Percentiles rank a stretch among this genome's conserved stretches.
Evolutionary conservation across 2,329 filamentous ascomycete genomes (phyloP).

Genomic region (Aphanocladium album): DNA sequence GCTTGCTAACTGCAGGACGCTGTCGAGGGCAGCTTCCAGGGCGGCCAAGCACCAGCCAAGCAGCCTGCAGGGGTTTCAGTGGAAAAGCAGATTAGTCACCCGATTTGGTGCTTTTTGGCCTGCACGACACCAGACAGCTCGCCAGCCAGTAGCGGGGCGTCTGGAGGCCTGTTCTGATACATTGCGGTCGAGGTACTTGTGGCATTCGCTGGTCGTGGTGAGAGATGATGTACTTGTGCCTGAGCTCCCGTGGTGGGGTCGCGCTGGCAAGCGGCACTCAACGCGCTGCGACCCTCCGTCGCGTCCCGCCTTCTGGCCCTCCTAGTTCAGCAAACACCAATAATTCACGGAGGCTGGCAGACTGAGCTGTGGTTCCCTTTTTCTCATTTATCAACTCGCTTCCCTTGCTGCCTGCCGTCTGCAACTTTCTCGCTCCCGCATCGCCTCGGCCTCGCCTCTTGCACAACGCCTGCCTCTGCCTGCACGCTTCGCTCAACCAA

Average conservation of each 20-base stretch:
- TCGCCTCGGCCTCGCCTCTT: background rate
- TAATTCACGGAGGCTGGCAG: conserved; percentile 3
- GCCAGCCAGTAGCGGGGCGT: background rate
- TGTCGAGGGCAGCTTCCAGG: background rate
- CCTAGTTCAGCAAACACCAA: conserved; percentile 11
- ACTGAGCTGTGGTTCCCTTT: background rate
- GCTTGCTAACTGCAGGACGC: background rate
- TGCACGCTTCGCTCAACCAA: background rate
- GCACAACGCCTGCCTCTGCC: background rate
- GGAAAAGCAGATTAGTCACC: conserved; percentile 14
- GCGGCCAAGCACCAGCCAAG: background rate
- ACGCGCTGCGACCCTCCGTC: conserved; percentile 24
- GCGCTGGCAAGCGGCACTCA: conserved; percentile 22
- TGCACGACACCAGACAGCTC: background rate
- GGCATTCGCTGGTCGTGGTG: too few relatives aligned
- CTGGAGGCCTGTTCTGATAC: too few relatives aligned
- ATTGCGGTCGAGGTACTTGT: too few relatives aligned
- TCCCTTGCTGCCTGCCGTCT: background rate
- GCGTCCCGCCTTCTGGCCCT: conserved; percentile 20
- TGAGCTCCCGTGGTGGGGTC: background rate
- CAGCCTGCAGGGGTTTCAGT: background rate
- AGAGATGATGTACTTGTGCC: too few relatives aligned
- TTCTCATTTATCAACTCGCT: background rate
- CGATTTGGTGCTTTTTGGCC: background rate
- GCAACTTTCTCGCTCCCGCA: background rate